Conservation (phyloP, 192 early-diverging fungal species). For the Mortierella hygrophila region DNA sequence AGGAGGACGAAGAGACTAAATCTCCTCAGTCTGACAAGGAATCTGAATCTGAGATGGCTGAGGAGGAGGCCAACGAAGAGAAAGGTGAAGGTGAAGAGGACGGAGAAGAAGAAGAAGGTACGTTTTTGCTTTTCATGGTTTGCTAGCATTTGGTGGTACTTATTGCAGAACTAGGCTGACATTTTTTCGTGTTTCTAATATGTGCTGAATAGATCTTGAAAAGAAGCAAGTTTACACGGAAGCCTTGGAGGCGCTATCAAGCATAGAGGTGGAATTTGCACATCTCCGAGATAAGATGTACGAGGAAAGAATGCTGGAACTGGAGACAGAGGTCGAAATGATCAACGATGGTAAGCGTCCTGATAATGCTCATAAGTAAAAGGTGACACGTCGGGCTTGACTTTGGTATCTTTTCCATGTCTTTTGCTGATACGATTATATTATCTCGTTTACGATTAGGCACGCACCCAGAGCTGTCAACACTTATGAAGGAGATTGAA, state of each 20-base stretch:
- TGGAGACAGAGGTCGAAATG: constrained; percentile 65
- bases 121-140: not conserved
- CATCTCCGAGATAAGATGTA: constrained; percentile 70
- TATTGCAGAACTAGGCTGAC: not conserved
- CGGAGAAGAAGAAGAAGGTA: constrained; percentile 33
- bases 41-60: constrained; percentile 26
- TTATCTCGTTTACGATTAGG: constrained; percentile 30
- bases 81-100: constrained; percentile 36
- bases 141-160: not conserved
- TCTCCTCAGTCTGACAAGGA: constrained; percentile 28
- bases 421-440: not conserved
- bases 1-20: constrained; percentile 7
- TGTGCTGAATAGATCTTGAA: constrained; percentile 51
- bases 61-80: constrained; percentile 34
- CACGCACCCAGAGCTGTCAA: constrained; percentile 65
- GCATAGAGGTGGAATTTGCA: constrained; percentile 70
- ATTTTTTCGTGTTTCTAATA: too few relatives aligned
- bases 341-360: constrained; percentile 60
- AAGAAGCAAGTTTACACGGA: constrained; percentile 60
- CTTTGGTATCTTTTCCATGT: not conserved
- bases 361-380: not conserved
- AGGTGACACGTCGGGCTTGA: not conserved
- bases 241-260: constrained; percentile 62
- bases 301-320: constrained; percentile 64
- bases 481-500: constrained; percentile 66